These are phyloP conservation scores for Hibiscus mutabilis DNA, from an alignment of 345 rosid species.

Conservation along the genomic window DNA sequence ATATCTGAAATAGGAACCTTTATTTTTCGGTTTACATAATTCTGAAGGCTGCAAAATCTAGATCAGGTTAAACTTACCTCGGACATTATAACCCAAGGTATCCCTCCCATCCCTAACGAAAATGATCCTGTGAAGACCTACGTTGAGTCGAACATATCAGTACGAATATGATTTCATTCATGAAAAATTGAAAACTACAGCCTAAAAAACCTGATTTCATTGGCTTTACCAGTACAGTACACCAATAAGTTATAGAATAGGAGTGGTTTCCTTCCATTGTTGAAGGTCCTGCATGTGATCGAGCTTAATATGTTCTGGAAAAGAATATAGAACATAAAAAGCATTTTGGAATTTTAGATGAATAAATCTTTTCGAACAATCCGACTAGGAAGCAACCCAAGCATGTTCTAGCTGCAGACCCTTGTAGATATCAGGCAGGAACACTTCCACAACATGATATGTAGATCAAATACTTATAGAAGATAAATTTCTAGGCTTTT, in stretches of 20 bases:
- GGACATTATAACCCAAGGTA: constrained; percentile 77
- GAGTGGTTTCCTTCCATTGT: constrained; percentile 33
- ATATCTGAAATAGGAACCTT: constrained; percentile 38
- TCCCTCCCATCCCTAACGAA: constrained; percentile 69
- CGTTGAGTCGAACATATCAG: background rate
- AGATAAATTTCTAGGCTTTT: background rate
- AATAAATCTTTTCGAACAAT: constrained; percentile 23
- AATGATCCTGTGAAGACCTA: constrained; percentile 40
- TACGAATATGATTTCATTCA: background rate
- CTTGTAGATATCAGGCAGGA: constrained; percentile 29
- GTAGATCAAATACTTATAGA: too few relatives aligned
- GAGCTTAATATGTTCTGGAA: background rate
- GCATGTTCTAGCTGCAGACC: constrained; percentile 78
- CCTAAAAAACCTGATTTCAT: background rate
- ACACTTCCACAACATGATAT: background rate
- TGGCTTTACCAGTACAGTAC: constrained; percentile 34
- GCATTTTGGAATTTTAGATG: background rate
- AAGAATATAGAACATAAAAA: background rate
- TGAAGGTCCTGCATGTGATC: constrained; percentile 35
- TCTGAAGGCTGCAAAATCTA: background rate
- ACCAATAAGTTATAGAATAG: constrained; percentile 44
- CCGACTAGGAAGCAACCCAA: constrained; percentile 60
- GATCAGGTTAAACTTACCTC: constrained; percentile 38
- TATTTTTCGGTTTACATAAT: background rate
- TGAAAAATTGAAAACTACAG: background rate